Evolutionary conservation across 2,329 filamentous ascomycete genomes (phyloP), one percentile per base, ranked within the genome.

Genomic region (Ophiosphaerella korrae): DNA sequence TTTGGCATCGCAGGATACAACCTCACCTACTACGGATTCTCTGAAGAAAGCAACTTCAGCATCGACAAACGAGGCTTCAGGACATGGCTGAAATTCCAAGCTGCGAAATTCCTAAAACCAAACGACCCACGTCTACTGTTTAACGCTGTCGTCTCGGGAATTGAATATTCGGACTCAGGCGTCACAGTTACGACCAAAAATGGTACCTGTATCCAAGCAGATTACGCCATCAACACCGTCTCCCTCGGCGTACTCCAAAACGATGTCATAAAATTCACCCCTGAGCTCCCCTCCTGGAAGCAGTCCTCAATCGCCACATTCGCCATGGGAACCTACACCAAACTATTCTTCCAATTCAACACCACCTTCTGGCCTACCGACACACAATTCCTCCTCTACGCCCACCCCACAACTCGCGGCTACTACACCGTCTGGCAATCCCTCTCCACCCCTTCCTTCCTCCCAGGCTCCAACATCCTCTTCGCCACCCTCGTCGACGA

Each of bases 271-370:
- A 67, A 71, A 0, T 90, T 89, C 64, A 64, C 75, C 9, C 87
- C 87, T 0, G 58, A 73, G 5, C 74, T 89, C 0, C 87, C 87
- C 0, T 68, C 69, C 2, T 89, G 86, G 87, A 89, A 90, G 69
- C 75, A 80, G 12, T 78, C 78, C 2, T 82, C 84, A 0, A 87
- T 89, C 44, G 79, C 82, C 3, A 84, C 81, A 33, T 88, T 88
- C 66, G 76, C 78, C 53, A 88, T 89, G 82, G 87, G 83, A 6
- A 88, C 85, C 0, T 90, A 89, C 72, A 89, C 86, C 44, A 90
- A 90, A 66, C 83, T 89, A 53, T 89, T 89, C 72, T 74, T 87
- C 52, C 86, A 88, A 55, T 89, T 89, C 71, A 75, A 85, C 52
- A 76, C 85, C 47, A 82, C 84, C 0, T 90, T 89, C 70, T 89